Conservation (phyloP, 2,329 filamentous ascomycete species). For the Paecilomyces variotii region DNA sequence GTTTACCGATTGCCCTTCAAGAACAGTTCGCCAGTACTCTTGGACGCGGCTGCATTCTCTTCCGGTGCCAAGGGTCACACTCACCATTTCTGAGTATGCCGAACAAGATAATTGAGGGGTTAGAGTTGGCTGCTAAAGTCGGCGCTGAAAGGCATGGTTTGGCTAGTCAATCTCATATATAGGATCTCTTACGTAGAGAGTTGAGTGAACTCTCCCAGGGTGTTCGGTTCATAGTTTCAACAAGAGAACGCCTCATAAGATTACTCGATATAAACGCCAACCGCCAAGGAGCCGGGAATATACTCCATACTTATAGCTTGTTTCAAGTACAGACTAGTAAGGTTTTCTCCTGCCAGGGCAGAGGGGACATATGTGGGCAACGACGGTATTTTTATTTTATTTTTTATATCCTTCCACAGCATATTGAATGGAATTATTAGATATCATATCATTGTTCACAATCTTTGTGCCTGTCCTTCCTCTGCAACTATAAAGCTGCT, state of each 20-base stretch:
- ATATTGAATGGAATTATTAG: too few species aligned
- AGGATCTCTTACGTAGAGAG: not conserved
- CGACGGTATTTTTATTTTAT: not conserved
- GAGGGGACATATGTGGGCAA: not conserved
- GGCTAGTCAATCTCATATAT: not conserved
- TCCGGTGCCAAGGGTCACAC: constrained; percentile 21
- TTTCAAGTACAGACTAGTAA: not conserved
- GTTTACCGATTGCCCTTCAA: constrained; percentile 6
- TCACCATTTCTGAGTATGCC: constrained; percentile 29
- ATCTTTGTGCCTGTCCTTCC: too few species aligned
- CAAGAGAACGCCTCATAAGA: too few species aligned
- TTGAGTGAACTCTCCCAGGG: too few species aligned
- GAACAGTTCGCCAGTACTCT: not conserved
- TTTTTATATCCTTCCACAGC: too few species aligned
- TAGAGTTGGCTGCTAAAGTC: constrained; percentile 17
- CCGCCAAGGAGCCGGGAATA: not conserved
- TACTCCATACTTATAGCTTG: not conserved
- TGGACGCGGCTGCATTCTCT: constrained; percentile 4
- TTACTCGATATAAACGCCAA: too few species aligned
- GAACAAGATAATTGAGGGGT: constrained; percentile 21
- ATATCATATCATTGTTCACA: too few species aligned
- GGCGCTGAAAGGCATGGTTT: not conserved
- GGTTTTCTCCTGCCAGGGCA: not conserved
- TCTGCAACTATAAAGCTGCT: too few species aligned
- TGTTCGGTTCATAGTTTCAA: too few species aligned